A percentile compares a stretch with the other conserved stretches of the same genome.
These are phyloP conservation scores for Cyclotella distinguenda DNA, from an alignment of 108 stramenopile genomes.

Conservation along the genomic window DNA sequence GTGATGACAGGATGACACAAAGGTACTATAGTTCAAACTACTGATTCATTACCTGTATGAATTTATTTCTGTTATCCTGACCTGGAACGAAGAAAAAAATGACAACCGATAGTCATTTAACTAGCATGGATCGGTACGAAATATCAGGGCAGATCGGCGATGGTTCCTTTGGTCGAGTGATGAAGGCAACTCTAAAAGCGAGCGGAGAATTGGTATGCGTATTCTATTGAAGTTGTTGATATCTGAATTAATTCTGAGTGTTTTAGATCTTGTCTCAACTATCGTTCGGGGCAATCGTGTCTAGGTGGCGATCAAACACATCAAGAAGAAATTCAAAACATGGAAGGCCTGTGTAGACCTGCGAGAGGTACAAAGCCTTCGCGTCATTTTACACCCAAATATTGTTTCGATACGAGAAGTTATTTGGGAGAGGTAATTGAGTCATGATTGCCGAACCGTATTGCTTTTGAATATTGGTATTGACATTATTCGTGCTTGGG, in stretches of 20 bases:
- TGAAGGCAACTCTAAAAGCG: constrained; percentile 71
- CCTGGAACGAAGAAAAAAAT: too few species aligned
- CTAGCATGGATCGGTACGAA: constrained; percentile 95
- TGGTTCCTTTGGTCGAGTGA: constrained; percentile 94
- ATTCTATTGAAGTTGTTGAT: not conserved
- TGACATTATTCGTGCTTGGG: too few species aligned
- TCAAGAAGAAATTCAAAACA: constrained; percentile 62
- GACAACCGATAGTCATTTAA: too few species aligned
- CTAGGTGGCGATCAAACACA: constrained; percentile 69
- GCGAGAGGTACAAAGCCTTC: constrained; percentile 86
- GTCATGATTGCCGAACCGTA: not conserved
- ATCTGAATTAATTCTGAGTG: not conserved
- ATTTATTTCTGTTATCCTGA: too few species aligned
- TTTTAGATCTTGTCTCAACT: too few species aligned
- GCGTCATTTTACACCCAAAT: constrained; percentile 52
- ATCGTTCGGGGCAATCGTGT: too few species aligned
- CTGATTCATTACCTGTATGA: too few species aligned
- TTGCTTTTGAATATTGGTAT: not conserved
- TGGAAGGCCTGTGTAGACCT: constrained; percentile 89
- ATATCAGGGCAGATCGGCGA: constrained; percentile 87
- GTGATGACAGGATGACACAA: too few species aligned
- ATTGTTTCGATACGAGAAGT: constrained; percentile 90
- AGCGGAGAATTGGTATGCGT: constrained; percentile 67
- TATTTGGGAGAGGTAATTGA: constrained; percentile 71
- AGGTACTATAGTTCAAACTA: too few species aligned